Evolutionary conservation across 306 rosid genomes (phyloP).

Genomic region (Vicia sativa): DNA sequence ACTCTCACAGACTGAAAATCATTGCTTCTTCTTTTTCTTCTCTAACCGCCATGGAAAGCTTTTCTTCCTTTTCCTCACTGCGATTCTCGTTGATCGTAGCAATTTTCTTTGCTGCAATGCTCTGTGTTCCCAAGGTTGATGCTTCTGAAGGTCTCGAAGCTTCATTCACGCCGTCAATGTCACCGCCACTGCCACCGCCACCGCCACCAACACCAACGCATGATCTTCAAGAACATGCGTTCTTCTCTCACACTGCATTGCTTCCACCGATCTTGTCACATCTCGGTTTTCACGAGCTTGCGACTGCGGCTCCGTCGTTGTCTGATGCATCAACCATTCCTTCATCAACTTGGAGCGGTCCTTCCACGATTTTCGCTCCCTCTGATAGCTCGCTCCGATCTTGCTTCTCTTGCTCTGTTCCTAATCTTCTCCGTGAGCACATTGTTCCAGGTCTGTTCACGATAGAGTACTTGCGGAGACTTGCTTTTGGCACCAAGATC

Average conservation of each 20-base stretch:
- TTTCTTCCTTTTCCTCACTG: constrained; percentile 35
- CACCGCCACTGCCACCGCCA: constrained; percentile 41
- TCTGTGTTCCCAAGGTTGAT: constrained; percentile 27
- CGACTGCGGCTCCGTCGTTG: constrained; percentile 63
- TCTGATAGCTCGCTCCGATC: constrained; percentile 58
- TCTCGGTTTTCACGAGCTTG: constrained; percentile 68
- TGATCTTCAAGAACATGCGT: constrained; percentile 53
- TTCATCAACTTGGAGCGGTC: constrained; percentile 57
- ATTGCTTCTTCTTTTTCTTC: background rate
- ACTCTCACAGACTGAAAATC: constrained; percentile 25
- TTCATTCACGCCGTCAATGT: constrained; percentile 37
- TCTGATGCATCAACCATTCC: constrained; percentile 39
- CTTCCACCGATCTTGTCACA: constrained; percentile 70
- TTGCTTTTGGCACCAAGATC: constrained; percentile 72
- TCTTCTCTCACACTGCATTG: constrained; percentile 57
- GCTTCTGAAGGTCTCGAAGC: constrained; percentile 44
- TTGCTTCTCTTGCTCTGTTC: constrained; percentile 68
- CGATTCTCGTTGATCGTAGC: constrained; percentile 37
- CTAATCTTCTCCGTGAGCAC: constrained; percentile 67
- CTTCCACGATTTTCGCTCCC: constrained; percentile 73
- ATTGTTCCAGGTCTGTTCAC: constrained; percentile 66
- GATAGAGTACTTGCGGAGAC: constrained; percentile 56
- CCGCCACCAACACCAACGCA: constrained; percentile 41
- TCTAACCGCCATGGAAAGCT: constrained; percentile 46
- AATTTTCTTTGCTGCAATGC: constrained; percentile 30